phyloP scores from a whole-genome alignment of 495 filamentous ascomycete genomes.

The Zalerion maritima region DNA sequence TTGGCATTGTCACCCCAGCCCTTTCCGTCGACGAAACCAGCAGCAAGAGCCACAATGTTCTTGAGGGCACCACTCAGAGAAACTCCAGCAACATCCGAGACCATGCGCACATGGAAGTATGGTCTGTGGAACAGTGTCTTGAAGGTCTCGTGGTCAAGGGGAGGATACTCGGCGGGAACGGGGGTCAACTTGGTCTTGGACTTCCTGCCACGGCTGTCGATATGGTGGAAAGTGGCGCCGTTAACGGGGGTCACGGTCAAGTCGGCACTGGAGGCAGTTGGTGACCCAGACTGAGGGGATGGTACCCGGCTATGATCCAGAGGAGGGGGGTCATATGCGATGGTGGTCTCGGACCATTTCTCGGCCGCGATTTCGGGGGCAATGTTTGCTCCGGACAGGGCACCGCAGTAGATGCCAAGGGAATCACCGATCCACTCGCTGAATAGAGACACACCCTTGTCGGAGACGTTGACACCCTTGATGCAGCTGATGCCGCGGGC shows the following conservation, averaged over 20 bases:
- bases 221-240: constrained; percentile 37
- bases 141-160: constrained; percentile 64
- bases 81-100: constrained; percentile 86
- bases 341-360: constrained; percentile 92
- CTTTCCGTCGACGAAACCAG: constrained; percentile 87
- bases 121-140: constrained; percentile 85
- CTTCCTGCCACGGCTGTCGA: constrained; percentile 44
- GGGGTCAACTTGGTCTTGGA: constrained; percentile 53
- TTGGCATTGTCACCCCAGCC: constrained; percentile 98
- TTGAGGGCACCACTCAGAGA: constrained; percentile 93
- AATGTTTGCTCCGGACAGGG: constrained; percentile 92
- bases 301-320: constrained; percentile 58
- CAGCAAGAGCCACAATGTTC: constrained; percentile 90
- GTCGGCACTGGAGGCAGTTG: constrained; percentile 38
- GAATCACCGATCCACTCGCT: constrained; percentile 85
- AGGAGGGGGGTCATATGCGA: constrained; percentile 89
- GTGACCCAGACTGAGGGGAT: constrained; percentile 45
- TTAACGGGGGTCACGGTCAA: constrained; percentile 36
- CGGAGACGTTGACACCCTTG: constrained; percentile 87
- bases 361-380: constrained; percentile 88
- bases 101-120: constrained; percentile 92
- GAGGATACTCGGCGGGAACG: constrained; percentile 64
- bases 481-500: constrained; percentile 94
- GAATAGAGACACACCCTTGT: constrained; percentile 70
- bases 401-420: constrained; percentile 92